These are phyloP conservation scores for Komagataea norvegica DNA, from an alignment of 1,139 yeast species.

Conservation along the genomic window DNA sequence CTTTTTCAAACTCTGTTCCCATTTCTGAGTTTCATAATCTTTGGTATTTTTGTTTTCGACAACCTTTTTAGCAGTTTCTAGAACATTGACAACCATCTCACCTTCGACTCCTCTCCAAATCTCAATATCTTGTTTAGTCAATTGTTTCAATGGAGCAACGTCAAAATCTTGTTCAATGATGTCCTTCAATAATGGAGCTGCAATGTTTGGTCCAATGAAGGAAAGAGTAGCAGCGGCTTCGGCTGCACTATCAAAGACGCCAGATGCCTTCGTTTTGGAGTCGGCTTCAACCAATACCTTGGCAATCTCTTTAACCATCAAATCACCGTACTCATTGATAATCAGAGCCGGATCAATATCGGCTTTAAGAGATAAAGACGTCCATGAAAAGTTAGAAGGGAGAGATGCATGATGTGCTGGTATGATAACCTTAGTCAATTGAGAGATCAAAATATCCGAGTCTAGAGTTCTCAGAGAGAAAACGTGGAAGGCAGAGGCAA, in stretches of 20 bases:
- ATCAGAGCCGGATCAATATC: slow-evolving; percentile 61
- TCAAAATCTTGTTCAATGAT: slow-evolving; percentile 41
- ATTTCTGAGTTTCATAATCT: slow-evolving; percentile 79
- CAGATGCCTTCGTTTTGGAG: slow-evolving; percentile 23
- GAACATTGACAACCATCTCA: slow-evolving; percentile 61
- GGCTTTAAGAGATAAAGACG: slow-evolving; percentile 62
- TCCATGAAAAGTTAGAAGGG: slow-evolving; percentile 60
- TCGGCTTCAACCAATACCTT: slow-evolving; percentile 24
- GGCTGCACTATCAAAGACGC: slow-evolving; percentile 28
- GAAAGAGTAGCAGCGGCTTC: slow-evolving; percentile 59
- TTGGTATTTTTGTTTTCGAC: slow-evolving; percentile 56
- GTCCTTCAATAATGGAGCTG: slow-evolving; percentile 48
- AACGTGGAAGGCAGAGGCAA: slow-evolving; percentile 42
- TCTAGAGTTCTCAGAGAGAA: slow-evolving; percentile 38
- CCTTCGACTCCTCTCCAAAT: slow-evolving; percentile 73
- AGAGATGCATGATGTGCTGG: slow-evolving; percentile 48
- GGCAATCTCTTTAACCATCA: slow-evolving; percentile 34
- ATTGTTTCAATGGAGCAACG: slow-evolving; percentile 24
- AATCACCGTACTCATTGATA: slow-evolving; percentile 37
- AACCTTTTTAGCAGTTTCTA: slow-evolving; percentile 38
- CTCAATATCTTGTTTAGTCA: slow-evolving; percentile 42
- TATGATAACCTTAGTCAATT: slow-evolving; percentile 45
- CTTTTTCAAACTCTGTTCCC: slow-evolving; percentile 83
- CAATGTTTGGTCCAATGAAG: slow-evolving; percentile 60
- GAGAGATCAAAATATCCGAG: slow-evolving; percentile 33